phyloP scores from a whole-genome alignment of 2,329 filamentous ascomycete genomes.

The Tolypocladium ovalisporum region DNA sequence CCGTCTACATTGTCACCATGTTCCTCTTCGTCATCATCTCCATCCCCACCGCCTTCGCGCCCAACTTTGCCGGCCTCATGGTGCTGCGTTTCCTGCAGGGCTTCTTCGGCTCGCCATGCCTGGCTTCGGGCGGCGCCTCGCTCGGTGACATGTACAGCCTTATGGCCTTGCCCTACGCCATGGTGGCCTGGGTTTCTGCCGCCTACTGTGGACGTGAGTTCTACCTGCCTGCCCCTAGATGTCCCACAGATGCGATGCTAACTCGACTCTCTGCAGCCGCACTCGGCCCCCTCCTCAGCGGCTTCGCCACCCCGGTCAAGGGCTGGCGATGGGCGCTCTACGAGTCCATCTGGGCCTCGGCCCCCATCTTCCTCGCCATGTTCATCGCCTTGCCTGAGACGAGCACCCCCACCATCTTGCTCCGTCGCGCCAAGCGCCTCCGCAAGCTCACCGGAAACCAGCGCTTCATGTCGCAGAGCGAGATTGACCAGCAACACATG shows the following conservation, averaged over 20 bases:
- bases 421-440: slow-evolving; percentile 49
- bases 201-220: slow-evolving; percentile 34
- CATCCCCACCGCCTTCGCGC: slow-evolving; percentile 51
- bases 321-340: slow-evolving; percentile 55
- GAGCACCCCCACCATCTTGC: slow-evolving; percentile 44
- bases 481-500: slow-evolving; percentile 50
- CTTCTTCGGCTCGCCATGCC: slow-evolving; percentile 54
- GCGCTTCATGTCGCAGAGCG: slow-evolving; percentile 48
- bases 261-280: slow-evolving; percentile 26
- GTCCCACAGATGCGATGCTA: background rate
- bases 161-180: slow-evolving; percentile 43
- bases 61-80: slow-evolving; percentile 53
- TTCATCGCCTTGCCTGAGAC: slow-evolving; percentile 57
- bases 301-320: slow-evolving; percentile 46
- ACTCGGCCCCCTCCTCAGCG: slow-evolving; percentile 49
- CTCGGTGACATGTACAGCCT: slow-evolving; percentile 43
- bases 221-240: background rate
- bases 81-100: slow-evolving; percentile 54
- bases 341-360: slow-evolving; percentile 52
- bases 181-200: slow-evolving; percentile 47
- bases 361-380: slow-evolving; percentile 48
- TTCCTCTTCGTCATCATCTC: slow-evolving; percentile 57
- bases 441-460: slow-evolving; percentile 47
- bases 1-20: slow-evolving; percentile 57
- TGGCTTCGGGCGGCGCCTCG: slow-evolving; percentile 47